Evolutionary conservation across 2,329 filamentous ascomycete species (phyloP).

Genomic region (Ascochyta fabae): DNA sequence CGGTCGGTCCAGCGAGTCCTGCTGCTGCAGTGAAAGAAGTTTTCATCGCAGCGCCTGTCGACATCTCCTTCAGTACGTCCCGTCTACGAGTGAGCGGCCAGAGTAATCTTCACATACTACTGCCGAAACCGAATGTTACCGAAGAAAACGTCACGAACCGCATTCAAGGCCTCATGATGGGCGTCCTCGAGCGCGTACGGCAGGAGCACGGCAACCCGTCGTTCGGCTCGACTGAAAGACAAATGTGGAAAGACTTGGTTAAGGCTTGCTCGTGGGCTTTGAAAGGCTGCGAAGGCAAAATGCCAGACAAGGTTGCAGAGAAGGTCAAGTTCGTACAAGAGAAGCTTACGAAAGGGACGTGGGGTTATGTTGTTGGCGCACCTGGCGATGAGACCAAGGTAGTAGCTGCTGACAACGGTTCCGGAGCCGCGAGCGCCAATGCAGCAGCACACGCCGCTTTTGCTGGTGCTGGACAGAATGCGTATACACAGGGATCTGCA

Average conservation of each 20-base stretch:
- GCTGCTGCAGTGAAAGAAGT: constrained; percentile 8
- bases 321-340: constrained; percentile 36
- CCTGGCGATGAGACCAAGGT: constrained; percentile 3
- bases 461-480: background rate
- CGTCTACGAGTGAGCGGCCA: constrained; percentile 24
- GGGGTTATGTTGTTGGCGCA: constrained; percentile 23
- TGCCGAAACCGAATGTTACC: constrained; percentile 19
- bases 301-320: constrained; percentile 33
- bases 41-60: constrained; percentile 32
- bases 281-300: constrained; percentile 31
- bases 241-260: constrained; percentile 34
- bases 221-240: constrained; percentile 22
- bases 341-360: constrained; percentile 34
- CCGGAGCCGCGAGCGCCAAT: constrained; percentile 14
- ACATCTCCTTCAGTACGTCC: constrained; percentile 22
- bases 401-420: background rate
- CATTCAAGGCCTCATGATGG: constrained; percentile 43
- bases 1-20: constrained; percentile 31
- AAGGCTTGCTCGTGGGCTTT: constrained; percentile 37
- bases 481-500: constrained; percentile 6
- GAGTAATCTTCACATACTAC: constrained; percentile 30
- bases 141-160: constrained; percentile 29
- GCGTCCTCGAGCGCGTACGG: constrained; percentile 35
- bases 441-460: constrained; percentile 9
- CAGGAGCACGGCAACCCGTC: constrained; percentile 30